Evolutionary conservation across 805 yeast species (phyloP).

Genomic region (Zygotorulaspora sp.): DNA sequence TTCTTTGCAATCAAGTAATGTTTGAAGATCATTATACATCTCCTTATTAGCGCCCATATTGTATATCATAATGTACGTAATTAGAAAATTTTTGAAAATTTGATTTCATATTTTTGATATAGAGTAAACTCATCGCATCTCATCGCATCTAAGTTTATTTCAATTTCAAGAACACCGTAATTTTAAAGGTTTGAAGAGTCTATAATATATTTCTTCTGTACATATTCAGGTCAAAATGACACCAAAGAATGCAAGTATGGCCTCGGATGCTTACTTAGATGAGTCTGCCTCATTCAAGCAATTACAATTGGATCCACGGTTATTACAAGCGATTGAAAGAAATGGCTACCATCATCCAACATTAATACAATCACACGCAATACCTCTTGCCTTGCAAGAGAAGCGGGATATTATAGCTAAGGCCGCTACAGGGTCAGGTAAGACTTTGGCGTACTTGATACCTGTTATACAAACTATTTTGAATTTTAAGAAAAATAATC

Average conservation of each 20-base stretch:
- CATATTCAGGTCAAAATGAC: slow-evolving; percentile 18
- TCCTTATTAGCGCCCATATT: too few species aligned
- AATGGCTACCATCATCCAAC: slow-evolving; percentile 85
- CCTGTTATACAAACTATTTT: slow-evolving; percentile 82
- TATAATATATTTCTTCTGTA: not conserved
- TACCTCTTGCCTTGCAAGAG: slow-evolving; percentile 85
- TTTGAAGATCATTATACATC: too few species aligned
- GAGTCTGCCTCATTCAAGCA: slow-evolving; percentile 67
- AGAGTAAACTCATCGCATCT: slow-evolving; percentile 30
- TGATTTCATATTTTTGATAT: too few species aligned
- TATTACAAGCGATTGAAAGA: slow-evolving; percentile 76
- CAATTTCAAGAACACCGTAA: slow-evolving; percentile 4
- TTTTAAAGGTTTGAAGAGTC: not conserved
- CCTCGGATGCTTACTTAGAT: slow-evolving; percentile 65
- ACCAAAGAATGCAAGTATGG: slow-evolving; percentile 37
- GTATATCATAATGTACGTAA: slow-evolving; percentile 10
- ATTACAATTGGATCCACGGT: slow-evolving; percentile 75
- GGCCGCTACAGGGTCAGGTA: slow-evolving; percentile 95
- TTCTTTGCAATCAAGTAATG: too few species aligned
- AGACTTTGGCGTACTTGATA: slow-evolving; percentile 83
- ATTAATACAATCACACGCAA: slow-evolving; percentile 83
- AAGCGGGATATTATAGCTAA: slow-evolving; percentile 89
- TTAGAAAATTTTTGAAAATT: slow-evolving; percentile 8
- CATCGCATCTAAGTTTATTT: slow-evolving; percentile 27
- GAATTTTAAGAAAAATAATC: slow-evolving; percentile 35